Evolutionary conservation across 352 stramenopile genomes (phyloP).

Genomic region (Pythium catenulatum): DNA sequence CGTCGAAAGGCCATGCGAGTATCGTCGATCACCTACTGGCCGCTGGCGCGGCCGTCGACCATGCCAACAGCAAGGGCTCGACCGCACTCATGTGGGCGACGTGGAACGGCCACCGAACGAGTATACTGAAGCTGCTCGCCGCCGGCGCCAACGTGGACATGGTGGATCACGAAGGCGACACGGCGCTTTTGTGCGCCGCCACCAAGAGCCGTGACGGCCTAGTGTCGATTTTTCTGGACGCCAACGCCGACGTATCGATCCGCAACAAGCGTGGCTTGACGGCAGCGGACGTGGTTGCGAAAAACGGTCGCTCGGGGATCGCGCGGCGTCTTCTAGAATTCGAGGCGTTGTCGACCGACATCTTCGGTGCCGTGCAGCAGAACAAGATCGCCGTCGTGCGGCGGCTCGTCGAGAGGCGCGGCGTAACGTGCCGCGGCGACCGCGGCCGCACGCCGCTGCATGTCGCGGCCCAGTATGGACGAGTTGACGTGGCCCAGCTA

Average conservation of each 20-base stretch:
- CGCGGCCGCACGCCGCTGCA: background rate
- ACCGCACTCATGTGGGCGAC: background rate
- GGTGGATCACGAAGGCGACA: background rate
- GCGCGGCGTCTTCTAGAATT: background rate
- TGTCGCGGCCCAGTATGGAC: background rate
- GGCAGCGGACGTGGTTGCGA: background rate
- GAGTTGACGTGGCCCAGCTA: background rate
- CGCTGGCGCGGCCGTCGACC: background rate
- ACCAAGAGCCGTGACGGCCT: background rate
- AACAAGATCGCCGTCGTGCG: background rate
- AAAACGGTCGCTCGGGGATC: background rate
- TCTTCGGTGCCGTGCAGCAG: no score
- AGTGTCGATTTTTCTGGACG: background rate
- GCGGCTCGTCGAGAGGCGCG: background rate
- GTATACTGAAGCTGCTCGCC: background rate
- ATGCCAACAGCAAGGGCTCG: background rate
- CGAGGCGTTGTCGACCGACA: background rate
- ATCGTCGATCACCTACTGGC: background rate
- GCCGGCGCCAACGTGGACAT: background rate
- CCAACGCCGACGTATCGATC: background rate
- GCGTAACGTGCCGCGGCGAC: background rate
- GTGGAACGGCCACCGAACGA: background rate
- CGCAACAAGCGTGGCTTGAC: slow-evolving; percentile 1
- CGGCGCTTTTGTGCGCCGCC: background rate
- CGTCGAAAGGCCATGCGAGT: background rate